Evolutionary conservation across 352 stramenopile genomes (phyloP), one percentile per base, ranked within the genome.

Genomic region (Albugo laibachii): DNA sequence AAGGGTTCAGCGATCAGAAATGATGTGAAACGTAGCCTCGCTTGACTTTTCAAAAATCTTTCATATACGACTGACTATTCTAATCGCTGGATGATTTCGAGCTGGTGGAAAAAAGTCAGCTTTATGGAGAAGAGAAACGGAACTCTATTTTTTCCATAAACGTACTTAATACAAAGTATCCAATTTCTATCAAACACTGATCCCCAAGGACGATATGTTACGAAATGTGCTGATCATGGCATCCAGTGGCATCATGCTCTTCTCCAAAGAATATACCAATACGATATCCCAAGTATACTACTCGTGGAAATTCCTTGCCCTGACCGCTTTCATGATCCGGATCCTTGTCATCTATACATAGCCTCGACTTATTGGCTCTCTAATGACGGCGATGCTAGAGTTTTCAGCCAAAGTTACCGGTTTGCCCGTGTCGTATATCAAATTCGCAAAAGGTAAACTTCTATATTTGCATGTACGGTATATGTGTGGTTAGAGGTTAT

Each of bases 171-270:
- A 8, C 24, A 31, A 31, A 31, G 24, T 31, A 31, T 31, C 24
- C 3, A 8, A 31, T 31, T 31, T 31, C 24, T 3, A 31, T 8
- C n/a, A n/a, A 8, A 3, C 24, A 31, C 24, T 31, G 24, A 31
- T 31, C 24, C 8, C 24, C 8, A 8, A 31, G 24, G 3, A 31
- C 24, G 24, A 31, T 31, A 95, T 95, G 84, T 75, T 95, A 50
- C 79, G 81, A 47, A 95, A 93, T 59, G 78, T 95, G 42, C 66
- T 95, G 38, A 81, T 95, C 53, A 94, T 95, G 75, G 68, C 80
- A 27, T 81, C 73, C 36, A 95, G 82, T 59, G 84, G 84, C 55
- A 86, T 94, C 60, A 76, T 94, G 50, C 75, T 95, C 48, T 95
- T 95, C 64, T 93, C 75, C 43, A 92, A 94, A 51, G 82, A 94